These are phyloP conservation scores for Brasilioporus rufonigricans DNA, from an alignment of 768 basidiomycete species.

Conservation along the genomic window DNA sequence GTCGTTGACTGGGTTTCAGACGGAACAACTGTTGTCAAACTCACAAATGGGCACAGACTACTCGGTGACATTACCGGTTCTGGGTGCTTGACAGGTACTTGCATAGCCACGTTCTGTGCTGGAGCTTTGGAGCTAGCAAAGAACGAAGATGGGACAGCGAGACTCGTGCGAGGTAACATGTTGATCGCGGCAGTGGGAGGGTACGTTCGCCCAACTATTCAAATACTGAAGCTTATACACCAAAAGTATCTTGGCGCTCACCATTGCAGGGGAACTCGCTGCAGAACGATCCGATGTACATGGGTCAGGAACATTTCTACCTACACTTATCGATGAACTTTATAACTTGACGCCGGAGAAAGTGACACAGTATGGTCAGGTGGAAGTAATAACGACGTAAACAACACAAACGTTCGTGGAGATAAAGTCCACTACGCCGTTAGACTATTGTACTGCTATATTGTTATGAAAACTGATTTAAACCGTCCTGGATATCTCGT, in stretches of 20 bases:
- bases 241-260: slow-evolving; percentile 53
- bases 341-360: slow-evolving; percentile 41
- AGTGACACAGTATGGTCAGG: slow-evolving; percentile 29
- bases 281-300: slow-evolving; percentile 48
- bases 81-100: slow-evolving; percentile 80
- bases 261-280: slow-evolving; percentile 60
- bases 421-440: not conserved
- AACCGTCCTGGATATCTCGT: not conserved
- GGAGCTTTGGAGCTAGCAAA: slow-evolving; percentile 47
- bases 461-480: not conserved
- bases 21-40: slow-evolving; percentile 62
- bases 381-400: slow-evolving; percentile 20
- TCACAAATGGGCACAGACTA: slow-evolving; percentile 71
- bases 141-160: slow-evolving; percentile 32
- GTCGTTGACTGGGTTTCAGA: slow-evolving; percentile 82
- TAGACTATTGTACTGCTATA: not conserved
- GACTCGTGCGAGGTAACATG: slow-evolving; percentile 74
- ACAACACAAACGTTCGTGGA: not conserved
- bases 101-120: slow-evolving; percentile 79
- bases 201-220: slow-evolving; percentile 38
- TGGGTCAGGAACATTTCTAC: slow-evolving; percentile 64
- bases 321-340: slow-evolving; percentile 64
- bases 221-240: slow-evolving; percentile 3
- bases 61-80: slow-evolving; percentile 86
- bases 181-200: slow-evolving; percentile 73